A percentile compares a stretch with the other conserved stretches of the same genome.
These are phyloP conservation scores for Penicillium herquei DNA, from an alignment of 495 filamentous ascomycete species.

Conservation along the genomic window DNA sequence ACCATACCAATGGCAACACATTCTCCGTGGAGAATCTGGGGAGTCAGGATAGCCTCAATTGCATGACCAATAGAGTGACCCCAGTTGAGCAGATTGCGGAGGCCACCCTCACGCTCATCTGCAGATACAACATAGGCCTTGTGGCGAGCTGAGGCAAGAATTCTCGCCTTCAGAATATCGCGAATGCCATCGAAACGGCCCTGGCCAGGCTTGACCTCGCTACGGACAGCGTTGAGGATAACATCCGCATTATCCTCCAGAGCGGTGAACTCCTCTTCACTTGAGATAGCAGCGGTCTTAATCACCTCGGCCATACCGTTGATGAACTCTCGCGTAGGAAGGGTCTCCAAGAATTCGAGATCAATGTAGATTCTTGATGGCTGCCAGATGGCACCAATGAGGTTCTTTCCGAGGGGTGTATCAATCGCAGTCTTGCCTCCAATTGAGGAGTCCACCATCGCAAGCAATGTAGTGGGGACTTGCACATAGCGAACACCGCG, in stretches of 20 bases:
- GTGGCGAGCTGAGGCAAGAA: constrained; percentile 82
- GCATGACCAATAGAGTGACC: constrained; percentile 98
- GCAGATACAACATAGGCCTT: constrained; percentile 92
- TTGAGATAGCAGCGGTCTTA: constrained; percentile 96
- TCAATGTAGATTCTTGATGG: constrained; percentile 92
- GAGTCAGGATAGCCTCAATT: constrained; percentile 91
- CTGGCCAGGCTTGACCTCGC: constrained; percentile 50
- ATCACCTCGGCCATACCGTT: constrained; percentile 99
- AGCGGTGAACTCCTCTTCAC: constrained; percentile 80
- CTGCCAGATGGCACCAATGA: constrained; percentile 96
- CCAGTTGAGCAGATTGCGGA: constrained; percentile 94
- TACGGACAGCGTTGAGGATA: constrained; percentile 69
- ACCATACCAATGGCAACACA: constrained; percentile 98
- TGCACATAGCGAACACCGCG: constrained; percentile 94
- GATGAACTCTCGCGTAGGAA: constrained; percentile 91
- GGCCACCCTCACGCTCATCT: constrained; percentile 91
- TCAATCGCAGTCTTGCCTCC: constrained; percentile 99
- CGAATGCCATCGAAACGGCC: constrained; percentile 67
- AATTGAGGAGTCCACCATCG: constrained; percentile 98
- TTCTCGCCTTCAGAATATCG: constrained; percentile 77
- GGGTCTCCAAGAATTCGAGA: constrained; percentile 84
- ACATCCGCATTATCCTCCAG: constrained; percentile 76
- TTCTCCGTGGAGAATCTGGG: constrained; percentile 93
- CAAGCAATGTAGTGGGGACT: constrained; percentile 88
- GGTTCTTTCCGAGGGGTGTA: constrained; percentile 93